Conservation (phyloP, 768 basidiomycete species). For the Calvatia gigantea region DNA sequence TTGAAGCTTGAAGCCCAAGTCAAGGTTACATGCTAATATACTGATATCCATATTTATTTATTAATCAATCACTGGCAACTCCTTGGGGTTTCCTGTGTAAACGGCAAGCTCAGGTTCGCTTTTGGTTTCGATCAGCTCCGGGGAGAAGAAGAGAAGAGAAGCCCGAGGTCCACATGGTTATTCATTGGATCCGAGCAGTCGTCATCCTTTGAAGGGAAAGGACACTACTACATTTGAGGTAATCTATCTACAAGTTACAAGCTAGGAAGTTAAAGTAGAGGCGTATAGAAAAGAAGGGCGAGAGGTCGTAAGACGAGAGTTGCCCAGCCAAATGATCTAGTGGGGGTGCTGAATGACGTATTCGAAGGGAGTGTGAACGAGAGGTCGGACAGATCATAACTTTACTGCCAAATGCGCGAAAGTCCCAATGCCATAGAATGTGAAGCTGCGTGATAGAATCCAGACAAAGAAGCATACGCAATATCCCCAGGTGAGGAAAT, state of each 20-base stretch:
- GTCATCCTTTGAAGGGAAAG: neutral
- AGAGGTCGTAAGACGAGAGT: neutral
- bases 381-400: neutral
- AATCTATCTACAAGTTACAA: neutral
- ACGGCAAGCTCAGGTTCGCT: neutral
- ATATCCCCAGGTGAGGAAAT: neutral
- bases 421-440: slow-evolving; percentile 2
- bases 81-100: neutral
- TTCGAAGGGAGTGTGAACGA: neutral
- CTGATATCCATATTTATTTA: too few species aligned
- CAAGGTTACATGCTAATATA: too few species aligned
- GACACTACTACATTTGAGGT: neutral
- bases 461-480: slow-evolving; percentile 1
- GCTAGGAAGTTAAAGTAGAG: neutral
- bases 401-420: neutral
- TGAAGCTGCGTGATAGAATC: too few species aligned
- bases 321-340: neutral
- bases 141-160: slow-evolving; percentile 1
- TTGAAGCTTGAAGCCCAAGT: too few species aligned
- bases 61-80: neutral
- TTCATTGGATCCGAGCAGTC: neutral
- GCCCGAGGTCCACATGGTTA: slow-evolving; percentile 1
- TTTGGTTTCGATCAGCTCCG: neutral
- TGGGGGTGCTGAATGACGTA: neutral
- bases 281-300: neutral